Conservation (phyloP, 169 alveolate genomes). For the Plasmodium vivax region DNA sequence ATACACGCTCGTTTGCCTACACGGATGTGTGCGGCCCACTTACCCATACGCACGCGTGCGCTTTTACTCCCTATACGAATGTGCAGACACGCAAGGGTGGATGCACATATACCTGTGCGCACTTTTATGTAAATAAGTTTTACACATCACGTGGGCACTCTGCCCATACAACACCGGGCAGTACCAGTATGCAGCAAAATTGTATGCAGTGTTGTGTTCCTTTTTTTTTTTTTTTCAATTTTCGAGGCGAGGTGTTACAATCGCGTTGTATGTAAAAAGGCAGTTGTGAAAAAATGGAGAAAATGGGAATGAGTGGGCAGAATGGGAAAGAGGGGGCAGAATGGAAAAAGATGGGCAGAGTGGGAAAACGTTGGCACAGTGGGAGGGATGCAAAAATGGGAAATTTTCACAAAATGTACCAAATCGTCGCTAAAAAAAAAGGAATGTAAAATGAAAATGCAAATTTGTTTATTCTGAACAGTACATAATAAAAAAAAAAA, state of each 20-base stretch:
- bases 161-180: background rate
- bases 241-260: background rate
- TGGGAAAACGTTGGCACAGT: no score
- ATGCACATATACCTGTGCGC: background rate
- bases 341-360: no score
- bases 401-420: background rate
- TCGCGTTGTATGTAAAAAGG: background rate
- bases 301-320: background rate
- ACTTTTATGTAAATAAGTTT: background rate
- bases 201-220: background rate
- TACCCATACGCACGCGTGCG: background rate
- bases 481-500: background rate
- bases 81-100: background rate
- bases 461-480: background rate
- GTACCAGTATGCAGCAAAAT: background rate
- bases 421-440: background rate
- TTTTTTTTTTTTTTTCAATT: background rate
- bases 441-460: background rate
- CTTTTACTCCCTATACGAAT: background rate
- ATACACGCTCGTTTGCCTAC: background rate
- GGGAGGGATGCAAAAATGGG: background rate
- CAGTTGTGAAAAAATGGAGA: background rate
- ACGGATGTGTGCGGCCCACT: background rate
- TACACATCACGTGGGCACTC: background rate
- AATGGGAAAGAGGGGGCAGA: background rate